A percentile compares a stretch with the other conserved stretches of the same genome.
These are phyloP conservation scores for Lactifluus subvellereus DNA, from an alignment of 768 basidiomycete species.

Conservation along the genomic window DNA sequence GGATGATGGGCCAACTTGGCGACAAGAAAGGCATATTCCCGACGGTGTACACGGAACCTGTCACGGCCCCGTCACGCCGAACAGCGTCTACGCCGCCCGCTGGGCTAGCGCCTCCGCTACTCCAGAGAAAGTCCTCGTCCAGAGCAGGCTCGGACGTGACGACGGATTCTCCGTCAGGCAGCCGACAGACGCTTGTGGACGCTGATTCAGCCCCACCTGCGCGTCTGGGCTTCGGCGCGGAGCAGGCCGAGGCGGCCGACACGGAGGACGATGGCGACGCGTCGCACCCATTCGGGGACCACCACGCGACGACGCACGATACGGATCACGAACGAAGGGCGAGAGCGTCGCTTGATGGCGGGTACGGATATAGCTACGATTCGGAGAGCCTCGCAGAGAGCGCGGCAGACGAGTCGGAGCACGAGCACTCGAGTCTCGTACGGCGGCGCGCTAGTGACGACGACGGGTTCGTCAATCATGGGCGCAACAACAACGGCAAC, in stretches of 20 bases:
- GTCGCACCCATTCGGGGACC: constrained; percentile 44
- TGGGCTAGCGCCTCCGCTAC: constrained; percentile 2
- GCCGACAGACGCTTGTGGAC: constrained; percentile 20
- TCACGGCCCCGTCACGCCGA: constrained; percentile 32
- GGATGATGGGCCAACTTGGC: constrained; percentile 82
- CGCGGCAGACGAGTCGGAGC: constrained; percentile 32
- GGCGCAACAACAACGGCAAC: neutral
- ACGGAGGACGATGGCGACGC: constrained; percentile 36
- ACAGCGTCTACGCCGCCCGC: constrained; percentile 27
- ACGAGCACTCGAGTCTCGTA: constrained; percentile 37
- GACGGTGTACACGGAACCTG: constrained; percentile 57
- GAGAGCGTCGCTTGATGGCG: constrained; percentile 41
- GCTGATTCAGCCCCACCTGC: constrained; percentile 40
- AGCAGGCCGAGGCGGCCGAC: constrained; percentile 29
- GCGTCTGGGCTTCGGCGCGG: constrained; percentile 39
- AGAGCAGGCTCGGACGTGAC: neutral
- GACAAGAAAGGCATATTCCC: constrained; percentile 81
- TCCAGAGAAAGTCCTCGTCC: constrained; percentile 15
- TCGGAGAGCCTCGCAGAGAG: constrained; percentile 41
- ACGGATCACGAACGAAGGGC: constrained; percentile 2
- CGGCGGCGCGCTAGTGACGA: constrained; percentile 26
- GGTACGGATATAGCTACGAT: constrained; percentile 33
- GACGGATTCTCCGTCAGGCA: constrained; percentile 13
- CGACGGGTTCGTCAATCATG: constrained; percentile 13
- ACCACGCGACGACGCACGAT: constrained; percentile 37